Base-by-base conservation (phyloP, 2,329 filamentous ascomycete species). In the Hypoxylon rubiginosum region DNA sequence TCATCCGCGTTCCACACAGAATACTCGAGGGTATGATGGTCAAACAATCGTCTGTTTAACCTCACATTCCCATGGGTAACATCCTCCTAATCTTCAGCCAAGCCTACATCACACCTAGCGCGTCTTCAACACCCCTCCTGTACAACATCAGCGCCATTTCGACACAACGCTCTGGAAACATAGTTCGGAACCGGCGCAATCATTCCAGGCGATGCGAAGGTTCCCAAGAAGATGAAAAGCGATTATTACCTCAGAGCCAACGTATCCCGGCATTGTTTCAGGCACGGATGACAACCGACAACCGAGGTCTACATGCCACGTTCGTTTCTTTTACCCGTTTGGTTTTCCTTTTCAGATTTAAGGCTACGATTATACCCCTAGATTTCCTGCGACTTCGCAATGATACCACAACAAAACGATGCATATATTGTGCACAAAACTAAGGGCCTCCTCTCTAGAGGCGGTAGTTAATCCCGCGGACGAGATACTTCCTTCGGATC, bases 281-380 rank as follows among this genome's bases (percentile, higher is more conserved):
- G 5, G 13, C 34, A 39, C 34, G 34, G 5, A 15, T n/a, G 15
- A 39, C 13, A n/a, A 6, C 6, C 34, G 15, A 39, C 13, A n/a
- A 6, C 6, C 34, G 15, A 39, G 34, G 15, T 5, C 15, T n/a
- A 39, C 34, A n/a, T 39, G 34, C 3, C 15, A 39, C 34, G 11
- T 39, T 13, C 2, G 13, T 39, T 39, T 39, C 34, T n/a, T n/a
- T n/a, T 39, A 39, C 34, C 34, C 5, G 6, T 39, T n/a, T 39
- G 34, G 34, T 39, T 39, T 39, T 39, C 15, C 15, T 39, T 11
- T 11, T 66, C 58, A 19, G 32, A 54, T 45, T 15, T 32, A 50
- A n/a, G 53, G 49, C 50, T 45, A 52, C 46, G 46, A 53, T 39
- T 61, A 61, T 58, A 61, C 58, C 62, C 62, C 48, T 34, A 48